Evolutionary conservation across 2,329 filamentous ascomycete genomes (phyloP).

Genomic region (Dothistroma pini): DNA sequence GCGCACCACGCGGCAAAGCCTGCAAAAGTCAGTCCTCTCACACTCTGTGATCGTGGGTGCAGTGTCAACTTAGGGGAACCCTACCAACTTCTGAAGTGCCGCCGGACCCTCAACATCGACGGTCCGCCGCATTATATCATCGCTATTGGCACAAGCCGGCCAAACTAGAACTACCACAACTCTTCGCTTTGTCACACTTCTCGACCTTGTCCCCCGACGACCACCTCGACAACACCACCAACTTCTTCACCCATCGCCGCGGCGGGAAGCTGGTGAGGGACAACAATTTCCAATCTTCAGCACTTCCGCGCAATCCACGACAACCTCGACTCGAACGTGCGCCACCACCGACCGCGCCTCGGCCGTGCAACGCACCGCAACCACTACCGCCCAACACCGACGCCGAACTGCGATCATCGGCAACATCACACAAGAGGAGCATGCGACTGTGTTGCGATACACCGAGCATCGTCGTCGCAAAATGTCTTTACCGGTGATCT

Average conservation of each 20-base stretch:
- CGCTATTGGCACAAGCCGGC: not conserved
- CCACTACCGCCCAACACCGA: not conserved
- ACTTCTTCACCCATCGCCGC: not conserved
- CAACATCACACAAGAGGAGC: not conserved
- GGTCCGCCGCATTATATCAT: slow-evolving; percentile 2
- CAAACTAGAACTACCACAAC: not conserved
- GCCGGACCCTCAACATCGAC: slow-evolving; percentile 1
- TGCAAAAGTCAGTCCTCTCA: not conserved
- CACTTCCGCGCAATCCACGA: not conserved
- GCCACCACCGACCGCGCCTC: not conserved
- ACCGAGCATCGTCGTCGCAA: slow-evolving; percentile 9
- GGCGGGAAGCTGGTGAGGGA: not conserved
- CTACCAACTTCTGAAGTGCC: not conserved
- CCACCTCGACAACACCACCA: not conserved
- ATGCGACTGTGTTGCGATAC: slow-evolving; percentile 16
- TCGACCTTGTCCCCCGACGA: not conserved
- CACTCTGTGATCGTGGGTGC: too few relatives aligned
- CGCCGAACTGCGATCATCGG: not conserved
- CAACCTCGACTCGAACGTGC: not conserved
- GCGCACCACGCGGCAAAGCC: slow-evolving; percentile 1
- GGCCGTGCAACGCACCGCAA: not conserved
- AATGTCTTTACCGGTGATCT: slow-evolving; percentile 19
- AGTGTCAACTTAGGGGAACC: not conserved
- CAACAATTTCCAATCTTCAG: not conserved
- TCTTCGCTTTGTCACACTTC: not conserved